Conservation (phyloP, 495 filamentous ascomycete genomes). For the Hypoxylon subgilvum region DNA sequence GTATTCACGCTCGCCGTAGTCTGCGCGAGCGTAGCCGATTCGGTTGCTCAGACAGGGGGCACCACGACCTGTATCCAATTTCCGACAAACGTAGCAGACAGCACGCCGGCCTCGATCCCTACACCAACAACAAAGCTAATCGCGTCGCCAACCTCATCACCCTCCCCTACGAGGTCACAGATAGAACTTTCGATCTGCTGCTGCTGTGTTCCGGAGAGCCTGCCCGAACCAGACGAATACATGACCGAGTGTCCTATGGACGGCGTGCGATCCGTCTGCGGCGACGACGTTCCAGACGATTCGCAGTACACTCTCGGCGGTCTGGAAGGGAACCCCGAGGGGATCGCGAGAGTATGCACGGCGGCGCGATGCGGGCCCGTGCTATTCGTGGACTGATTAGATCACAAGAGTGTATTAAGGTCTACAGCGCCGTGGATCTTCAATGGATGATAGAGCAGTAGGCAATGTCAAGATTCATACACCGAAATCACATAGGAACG, state of each 20-base stretch:
- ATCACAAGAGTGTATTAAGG: background rate
- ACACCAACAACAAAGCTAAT: background rate
- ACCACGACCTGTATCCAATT: background rate
- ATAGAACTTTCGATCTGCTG: conserved; percentile 8
- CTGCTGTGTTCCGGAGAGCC: conserved; percentile 1
- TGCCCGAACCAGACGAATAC: background rate
- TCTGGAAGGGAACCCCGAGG: conserved; percentile 7
- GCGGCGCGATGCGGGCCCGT: background rate
- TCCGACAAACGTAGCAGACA: background rate
- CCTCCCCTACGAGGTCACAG: background rate
- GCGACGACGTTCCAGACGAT: background rate
- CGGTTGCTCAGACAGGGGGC: background rate
- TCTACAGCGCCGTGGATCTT: too few species aligned
- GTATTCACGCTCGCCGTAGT: background rate
- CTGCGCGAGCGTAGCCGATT: background rate
- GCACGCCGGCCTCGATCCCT: background rate
- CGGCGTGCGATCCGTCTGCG: conserved; percentile 11
- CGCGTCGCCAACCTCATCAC: background rate
- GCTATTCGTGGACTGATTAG: background rate
- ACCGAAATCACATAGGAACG: background rate
- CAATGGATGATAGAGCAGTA: too few species aligned
- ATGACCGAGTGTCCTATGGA: conserved; percentile 13
- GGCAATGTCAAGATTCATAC: background rate
- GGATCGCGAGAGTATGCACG: conserved; percentile 9
- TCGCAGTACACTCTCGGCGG: conserved; percentile 4